A percentile compares a stretch with the other conserved stretches of the same genome.
These are phyloP conservation scores for Yamadazyma endophytica DNA, from an alignment of 805 yeast genomes.

Conservation along the genomic window DNA sequence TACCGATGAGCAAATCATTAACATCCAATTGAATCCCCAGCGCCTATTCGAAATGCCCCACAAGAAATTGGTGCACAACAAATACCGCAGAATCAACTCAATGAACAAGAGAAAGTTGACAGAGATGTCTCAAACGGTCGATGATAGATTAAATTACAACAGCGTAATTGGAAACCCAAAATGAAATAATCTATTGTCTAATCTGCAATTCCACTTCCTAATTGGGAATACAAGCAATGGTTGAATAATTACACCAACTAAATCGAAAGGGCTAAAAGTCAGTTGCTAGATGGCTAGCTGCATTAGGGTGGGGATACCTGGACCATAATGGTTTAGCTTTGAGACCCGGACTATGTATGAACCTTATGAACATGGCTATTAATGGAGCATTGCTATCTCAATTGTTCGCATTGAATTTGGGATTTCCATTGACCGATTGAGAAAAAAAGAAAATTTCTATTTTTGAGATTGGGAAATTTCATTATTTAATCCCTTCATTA, in stretches of 20 bases:
- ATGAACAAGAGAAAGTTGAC: constrained; percentile 5
- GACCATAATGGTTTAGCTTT: too few relatives aligned
- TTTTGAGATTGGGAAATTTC: neutral
- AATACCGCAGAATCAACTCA: constrained; percentile 2
- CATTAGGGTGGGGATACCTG: too few relatives aligned
- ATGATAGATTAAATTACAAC: constrained; percentile 2
- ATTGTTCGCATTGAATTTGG: neutral
- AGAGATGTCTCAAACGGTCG: constrained; percentile 3
- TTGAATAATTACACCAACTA: too few relatives aligned
- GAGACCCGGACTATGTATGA: too few relatives aligned
- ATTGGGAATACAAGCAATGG: too few relatives aligned
- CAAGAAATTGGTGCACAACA: constrained; percentile 1
- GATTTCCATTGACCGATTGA: neutral
- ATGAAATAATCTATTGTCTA: too few relatives aligned
- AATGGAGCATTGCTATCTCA: neutral
- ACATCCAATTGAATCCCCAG: constrained; percentile 1
- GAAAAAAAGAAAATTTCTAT: constrained; percentile 1
- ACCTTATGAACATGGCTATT: too few relatives aligned
- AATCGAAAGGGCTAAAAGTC: too few relatives aligned
- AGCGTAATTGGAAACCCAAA: neutral
- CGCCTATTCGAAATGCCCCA: constrained; percentile 4
- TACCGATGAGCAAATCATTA: neutral
- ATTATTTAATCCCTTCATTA: constrained; percentile 1
- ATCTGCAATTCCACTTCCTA: too few relatives aligned
- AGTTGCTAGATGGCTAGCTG: too few relatives aligned